Base-by-base conservation (phyloP, 345 rosid species). In the Lepidium didymum region DNA sequence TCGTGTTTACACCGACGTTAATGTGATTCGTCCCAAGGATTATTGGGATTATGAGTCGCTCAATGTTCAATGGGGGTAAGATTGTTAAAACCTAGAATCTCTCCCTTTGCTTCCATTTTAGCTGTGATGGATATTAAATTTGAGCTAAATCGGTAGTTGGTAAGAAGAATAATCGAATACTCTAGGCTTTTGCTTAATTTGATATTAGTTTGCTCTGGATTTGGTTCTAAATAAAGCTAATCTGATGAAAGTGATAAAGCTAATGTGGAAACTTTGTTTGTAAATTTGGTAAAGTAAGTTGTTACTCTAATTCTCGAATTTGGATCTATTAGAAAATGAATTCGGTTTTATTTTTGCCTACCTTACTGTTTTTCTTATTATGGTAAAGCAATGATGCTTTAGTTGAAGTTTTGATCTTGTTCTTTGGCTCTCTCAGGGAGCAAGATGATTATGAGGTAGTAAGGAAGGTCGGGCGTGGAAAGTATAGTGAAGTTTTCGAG, bases 371-470 rank as follows among this genome's bases (percentile, higher is more conserved):
- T 13, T 38, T n/a, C 2, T 1, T 64, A 7, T 27, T 36, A 23
- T 62, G 56, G 35, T 34, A 9, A 47, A 19, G 13, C n/a, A 33
- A 12, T 41, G 49, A 23, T 37, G 18, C 3, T 69, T 70, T 7
- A 15, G 9, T 11, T 10, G 0, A 43, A 36, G 36, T 47, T 65
- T 45, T 37, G 56, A 37, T 63, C 47, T 55, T 59, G 27, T 41
- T 74, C 38, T 73, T 43, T 51, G 6, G 6, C 3, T 37, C 55
- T 40, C 62, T 40, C 72, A 89, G 96, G n/a, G 87, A 85, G 58
- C 96, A 89, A 74, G 92, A 89, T 83, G 90, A 89, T 80, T 89
- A 86, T 72, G 96, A 89, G 81, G 96, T 89, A 68, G 92, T 89
- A 47, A 83, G 90, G 65, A 89, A 89, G 77, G 88, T 89, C 11